phyloP scores from a whole-genome alignment of 257 asterid species.

The Forsythia suspensa region DNA sequence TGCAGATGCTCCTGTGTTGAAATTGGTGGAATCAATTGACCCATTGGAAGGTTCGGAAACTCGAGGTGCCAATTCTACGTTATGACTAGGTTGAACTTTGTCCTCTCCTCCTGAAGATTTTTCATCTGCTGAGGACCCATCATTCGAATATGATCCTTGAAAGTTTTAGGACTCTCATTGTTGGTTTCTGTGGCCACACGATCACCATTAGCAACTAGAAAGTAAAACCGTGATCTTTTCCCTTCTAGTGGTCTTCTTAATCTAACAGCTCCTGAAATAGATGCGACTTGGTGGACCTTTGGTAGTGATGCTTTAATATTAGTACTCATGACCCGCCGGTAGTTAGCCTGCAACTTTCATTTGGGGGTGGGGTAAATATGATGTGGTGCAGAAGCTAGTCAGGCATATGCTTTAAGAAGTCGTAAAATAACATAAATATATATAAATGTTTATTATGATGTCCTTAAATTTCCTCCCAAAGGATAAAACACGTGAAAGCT shows the following conservation, averaged over 20 bases:
- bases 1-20: constrained; percentile 31
- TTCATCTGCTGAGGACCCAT: constrained; percentile 29
- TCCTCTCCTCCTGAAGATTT: constrained; percentile 29
- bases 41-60: constrained; percentile 25
- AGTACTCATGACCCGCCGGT: constrained; percentile 38
- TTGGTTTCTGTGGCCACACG: constrained; percentile 40
- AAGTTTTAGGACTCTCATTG: constrained; percentile 29
- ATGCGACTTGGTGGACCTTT: constrained; percentile 30
- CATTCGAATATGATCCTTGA: constrained; percentile 29
- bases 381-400: not conserved
- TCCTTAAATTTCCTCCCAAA: not conserved
- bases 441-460: not conserved
- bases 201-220: constrained; percentile 49
- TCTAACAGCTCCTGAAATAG: constrained; percentile 25
- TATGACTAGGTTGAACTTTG: not conserved
- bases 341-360: constrained; percentile 44
- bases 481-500: not conserved
- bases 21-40: constrained; percentile 27
- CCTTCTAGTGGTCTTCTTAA: constrained; percentile 24
- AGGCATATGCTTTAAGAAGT: not conserved
- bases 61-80: constrained; percentile 19
- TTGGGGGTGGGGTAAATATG: not conserved
- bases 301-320: constrained; percentile 21
- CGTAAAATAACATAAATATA: not conserved
- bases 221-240: constrained; percentile 31